phyloP scores from a whole-genome alignment of 179 eudicot species.

The Spergularia azorica region DNA sequence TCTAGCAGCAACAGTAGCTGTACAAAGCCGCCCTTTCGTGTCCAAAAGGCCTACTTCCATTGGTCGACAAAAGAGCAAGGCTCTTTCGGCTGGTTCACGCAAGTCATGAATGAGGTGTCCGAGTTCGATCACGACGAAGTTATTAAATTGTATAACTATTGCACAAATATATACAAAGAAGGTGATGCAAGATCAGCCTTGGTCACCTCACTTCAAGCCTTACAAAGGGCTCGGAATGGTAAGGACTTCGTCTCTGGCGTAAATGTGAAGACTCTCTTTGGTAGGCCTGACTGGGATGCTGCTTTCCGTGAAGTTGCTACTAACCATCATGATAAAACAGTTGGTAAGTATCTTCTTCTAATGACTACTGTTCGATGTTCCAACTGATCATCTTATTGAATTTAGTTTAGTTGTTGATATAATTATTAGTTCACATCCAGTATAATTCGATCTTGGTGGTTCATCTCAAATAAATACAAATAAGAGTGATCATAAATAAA shows the following conservation, averaged over 20 bases:
- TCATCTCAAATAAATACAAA: too few species aligned
- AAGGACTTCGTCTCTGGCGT: slow-evolving; percentile 49
- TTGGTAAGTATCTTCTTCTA: slow-evolving; percentile 39
- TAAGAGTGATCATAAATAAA: too few species aligned
- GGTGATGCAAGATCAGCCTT: slow-evolving; percentile 55
- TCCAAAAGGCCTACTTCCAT: slow-evolving; percentile 46
- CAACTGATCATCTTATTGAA: too few species aligned
- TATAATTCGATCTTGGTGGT: too few species aligned
- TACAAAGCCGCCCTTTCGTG: slow-evolving; percentile 34
- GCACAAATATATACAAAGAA: slow-evolving; percentile 54
- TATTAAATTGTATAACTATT: slow-evolving; percentile 51
- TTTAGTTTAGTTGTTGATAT: too few species aligned
- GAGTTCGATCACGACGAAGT: slow-evolving; percentile 44
- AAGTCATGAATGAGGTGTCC: slow-evolving; percentile 54
- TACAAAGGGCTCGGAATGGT: slow-evolving; percentile 50
- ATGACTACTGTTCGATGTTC: too few species aligned
- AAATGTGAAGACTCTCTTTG: slow-evolving; percentile 53
- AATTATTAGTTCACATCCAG: too few species aligned
- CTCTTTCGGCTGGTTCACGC: slow-evolving; percentile 54
- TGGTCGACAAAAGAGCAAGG: slow-evolving; percentile 57
- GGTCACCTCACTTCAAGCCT: slow-evolving; percentile 49
- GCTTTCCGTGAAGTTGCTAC: slow-evolving; percentile 55
- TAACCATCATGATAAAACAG: slow-evolving; percentile 44
- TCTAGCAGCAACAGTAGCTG: not conserved
- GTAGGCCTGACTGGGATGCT: slow-evolving; percentile 57